These are phyloP conservation scores for Rhodotorula paludigena DNA, from an alignment of 768 basidiomycete species.

Conservation along the genomic window DNA sequence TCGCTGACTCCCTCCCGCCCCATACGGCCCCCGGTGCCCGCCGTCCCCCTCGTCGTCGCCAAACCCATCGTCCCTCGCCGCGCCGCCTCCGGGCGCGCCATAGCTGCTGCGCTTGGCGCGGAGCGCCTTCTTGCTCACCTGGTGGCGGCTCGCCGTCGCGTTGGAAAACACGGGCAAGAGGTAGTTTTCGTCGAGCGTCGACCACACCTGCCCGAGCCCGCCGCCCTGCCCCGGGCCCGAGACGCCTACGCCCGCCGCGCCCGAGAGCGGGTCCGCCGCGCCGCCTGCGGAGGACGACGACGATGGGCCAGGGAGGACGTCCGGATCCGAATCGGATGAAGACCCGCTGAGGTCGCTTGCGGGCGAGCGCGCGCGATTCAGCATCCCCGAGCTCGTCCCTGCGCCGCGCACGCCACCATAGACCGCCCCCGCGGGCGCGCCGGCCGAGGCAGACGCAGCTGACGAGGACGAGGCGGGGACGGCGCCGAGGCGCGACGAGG, in stretches of 20 bases:
- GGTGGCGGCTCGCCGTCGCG: neutral
- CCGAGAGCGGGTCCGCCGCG: neutral
- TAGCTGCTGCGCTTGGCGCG: neutral
- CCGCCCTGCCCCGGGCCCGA: constrained; percentile 41
- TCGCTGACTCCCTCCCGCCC: neutral
- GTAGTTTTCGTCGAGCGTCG: constrained; percentile 87
- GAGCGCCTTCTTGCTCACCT: neutral
- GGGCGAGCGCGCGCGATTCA: too few species aligned
- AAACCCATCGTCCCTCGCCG: neutral
- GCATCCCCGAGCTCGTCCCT: too few species aligned
- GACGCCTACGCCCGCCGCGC: neutral
- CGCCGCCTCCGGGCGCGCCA: neutral
- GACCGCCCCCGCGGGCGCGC: too few species aligned
- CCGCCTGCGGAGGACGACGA: neutral
- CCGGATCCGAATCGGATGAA: constrained; percentile 40
- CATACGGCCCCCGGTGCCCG: neutral
- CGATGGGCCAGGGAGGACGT: constrained; percentile 36
- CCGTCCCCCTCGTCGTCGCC: neutral
- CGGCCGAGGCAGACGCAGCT: too few species aligned
- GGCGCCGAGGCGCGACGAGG: constrained; percentile 1
- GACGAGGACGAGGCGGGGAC: neutral
- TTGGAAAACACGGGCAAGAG: constrained; percentile 55
- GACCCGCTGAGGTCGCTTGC: constrained; percentile 1
- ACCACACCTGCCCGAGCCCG: constrained; percentile 88
- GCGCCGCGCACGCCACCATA: too few species aligned